Conservation (phyloP, 768 basidiomycete genomes). For the Tylopilus felleus region DNA sequence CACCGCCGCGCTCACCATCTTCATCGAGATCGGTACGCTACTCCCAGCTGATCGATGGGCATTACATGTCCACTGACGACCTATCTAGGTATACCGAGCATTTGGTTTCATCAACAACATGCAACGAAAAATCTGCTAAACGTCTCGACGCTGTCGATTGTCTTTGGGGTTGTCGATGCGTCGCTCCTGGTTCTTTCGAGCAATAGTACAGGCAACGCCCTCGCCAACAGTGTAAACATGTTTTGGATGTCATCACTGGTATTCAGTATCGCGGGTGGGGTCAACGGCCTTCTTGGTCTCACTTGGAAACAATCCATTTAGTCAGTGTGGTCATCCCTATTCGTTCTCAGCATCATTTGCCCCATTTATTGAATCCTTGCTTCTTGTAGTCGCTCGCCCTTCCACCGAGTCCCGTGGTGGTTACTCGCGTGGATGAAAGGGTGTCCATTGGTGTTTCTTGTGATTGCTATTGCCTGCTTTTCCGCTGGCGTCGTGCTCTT, state of each 20-base stretch:
- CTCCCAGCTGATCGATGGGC: neutral
- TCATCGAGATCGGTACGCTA: conserved; percentile 48
- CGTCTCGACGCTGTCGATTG: conserved; percentile 51
- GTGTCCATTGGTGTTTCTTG: conserved; percentile 77
- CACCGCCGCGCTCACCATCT: conserved; percentile 42
- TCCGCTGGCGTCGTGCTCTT: conserved; percentile 74
- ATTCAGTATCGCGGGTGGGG: conserved; percentile 51
- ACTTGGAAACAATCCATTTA: conserved; percentile 57
- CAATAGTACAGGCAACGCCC: conserved; percentile 23
- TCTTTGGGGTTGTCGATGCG: conserved; percentile 51
- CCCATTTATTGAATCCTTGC: neutral
- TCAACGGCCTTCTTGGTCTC: conserved; percentile 48
- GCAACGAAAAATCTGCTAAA: conserved; percentile 45
- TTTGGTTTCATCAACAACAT: conserved; percentile 51
- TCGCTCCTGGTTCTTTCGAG: conserved; percentile 45
- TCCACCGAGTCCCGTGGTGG: conserved; percentile 55
- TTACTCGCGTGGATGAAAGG: conserved; percentile 77
- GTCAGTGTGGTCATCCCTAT: conserved; percentile 29
- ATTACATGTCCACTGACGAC: neutral
- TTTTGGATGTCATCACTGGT: conserved; percentile 54
- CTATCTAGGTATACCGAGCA: conserved; percentile 45
- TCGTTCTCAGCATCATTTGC: neutral
- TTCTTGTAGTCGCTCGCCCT: conserved; percentile 41
- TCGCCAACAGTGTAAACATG: conserved; percentile 42
- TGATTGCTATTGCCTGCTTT: conserved; percentile 78